Conservation (phyloP, 306 rosid genomes). For the Castanea mollissima region DNA sequence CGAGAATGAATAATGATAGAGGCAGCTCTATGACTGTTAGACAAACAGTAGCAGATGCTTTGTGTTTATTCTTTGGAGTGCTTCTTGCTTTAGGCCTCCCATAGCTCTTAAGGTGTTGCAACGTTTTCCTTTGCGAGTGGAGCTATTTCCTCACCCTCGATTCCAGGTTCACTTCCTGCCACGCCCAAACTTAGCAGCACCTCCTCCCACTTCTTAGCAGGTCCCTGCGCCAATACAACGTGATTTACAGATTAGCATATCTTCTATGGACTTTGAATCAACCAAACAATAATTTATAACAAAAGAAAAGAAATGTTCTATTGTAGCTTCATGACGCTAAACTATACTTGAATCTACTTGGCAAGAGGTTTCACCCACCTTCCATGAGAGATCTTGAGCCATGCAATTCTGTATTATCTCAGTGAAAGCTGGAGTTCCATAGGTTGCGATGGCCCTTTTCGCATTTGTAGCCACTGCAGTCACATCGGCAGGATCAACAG, state of each 20-base stretch:
- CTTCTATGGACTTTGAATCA: neutral
- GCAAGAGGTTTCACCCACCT: conserved; percentile 40
- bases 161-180: conserved; percentile 55
- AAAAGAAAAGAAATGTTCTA: neutral
- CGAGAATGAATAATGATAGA: neutral
- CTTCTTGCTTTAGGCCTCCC: neutral
- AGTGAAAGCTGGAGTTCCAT: conserved; percentile 52
- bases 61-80: neutral
- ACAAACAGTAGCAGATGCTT: neutral
- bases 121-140: conserved; percentile 74
- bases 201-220: conserved; percentile 83
- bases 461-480: conserved; percentile 52
- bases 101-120: conserved; percentile 49
- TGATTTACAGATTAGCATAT: neutral
- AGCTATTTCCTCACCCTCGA: conserved; percentile 71
- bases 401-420: conserved; percentile 67
- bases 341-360: too few relatives aligned
- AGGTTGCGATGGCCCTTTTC: conserved; percentile 43
- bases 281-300: neutral
- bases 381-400: conserved; percentile 89
- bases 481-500: conserved; percentile 66
- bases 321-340: neutral
- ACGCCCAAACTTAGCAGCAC: conserved; percentile 59
- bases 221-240: conserved; percentile 40
- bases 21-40: neutral